Evolutionary conservation across 768 basidiomycete genomes (phyloP), one percentile per base, ranked within the genome.

Genomic region (Polyporus arcularius): DNA sequence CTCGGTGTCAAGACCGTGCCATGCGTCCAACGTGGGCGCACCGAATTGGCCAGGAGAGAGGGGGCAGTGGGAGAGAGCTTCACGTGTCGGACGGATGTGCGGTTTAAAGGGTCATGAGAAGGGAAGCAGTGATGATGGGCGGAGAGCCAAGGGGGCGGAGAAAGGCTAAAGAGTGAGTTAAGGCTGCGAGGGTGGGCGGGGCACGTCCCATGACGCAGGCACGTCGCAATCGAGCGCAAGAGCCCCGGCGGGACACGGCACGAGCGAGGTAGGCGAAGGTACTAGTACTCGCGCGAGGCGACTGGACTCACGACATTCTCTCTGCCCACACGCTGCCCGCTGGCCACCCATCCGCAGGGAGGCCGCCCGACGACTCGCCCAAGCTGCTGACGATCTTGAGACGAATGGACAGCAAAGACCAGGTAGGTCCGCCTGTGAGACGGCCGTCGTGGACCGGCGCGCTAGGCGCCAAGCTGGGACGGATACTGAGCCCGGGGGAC

Each of bases 181-280:
- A 48, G 48, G 30, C 52, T 31, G 39, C 31, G 53, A 31, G 28
- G n/a, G 39, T 35, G 40, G 10, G n/a, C 48, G 55, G 26, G 40
- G 47, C 50, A 58, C 57, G 61, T 62, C 64, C 55, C 61, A 65
- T 65, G 64, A 62, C 64, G 64, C 60, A 48, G 60, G 57, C 50
- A 61, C 53, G 40, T 18, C 61, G 64, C 61, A 62, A 62, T 62
- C 54, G 57, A 47, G 53, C 61, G 64, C 61, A 65, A 65, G 60
- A 60, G 55, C 60, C 57, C n/a, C n/a, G n/a, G n/a, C n/a, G 57
- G 50, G 38, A 53, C 60, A 47, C 57, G 64, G 56, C 55, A 49
- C 26, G 53, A 57, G 49, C 54, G 11, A 16, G n/a, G 54, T 31
- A 46, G 41, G 43, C 41, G 51, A 58, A 56, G 53, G 60, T 51